These are phyloP conservation scores for Dioscorea zingiberensis DNA, from an alignment of 106 monocot species.

Conservation along the genomic window DNA sequence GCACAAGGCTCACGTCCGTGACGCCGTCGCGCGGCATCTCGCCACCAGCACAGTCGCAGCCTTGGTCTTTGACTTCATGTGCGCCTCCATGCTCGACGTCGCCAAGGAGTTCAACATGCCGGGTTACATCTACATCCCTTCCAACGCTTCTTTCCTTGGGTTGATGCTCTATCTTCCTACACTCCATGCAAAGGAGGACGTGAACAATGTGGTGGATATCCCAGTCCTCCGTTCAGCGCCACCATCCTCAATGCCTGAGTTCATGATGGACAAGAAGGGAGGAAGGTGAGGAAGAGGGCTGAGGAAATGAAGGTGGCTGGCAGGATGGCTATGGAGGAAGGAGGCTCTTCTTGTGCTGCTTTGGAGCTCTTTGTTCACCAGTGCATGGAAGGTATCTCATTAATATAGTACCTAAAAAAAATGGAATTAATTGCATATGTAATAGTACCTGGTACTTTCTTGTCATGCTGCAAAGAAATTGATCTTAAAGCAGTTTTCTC, in stretches of 20 bases:
- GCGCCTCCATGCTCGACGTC: conserved; percentile 12
- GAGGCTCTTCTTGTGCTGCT: conserved; percentile 21
- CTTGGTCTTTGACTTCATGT: conserved; percentile 22
- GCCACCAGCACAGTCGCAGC: conserved; percentile 6
- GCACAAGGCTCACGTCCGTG: conserved; percentile 14
- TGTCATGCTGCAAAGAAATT: too few relatives aligned
- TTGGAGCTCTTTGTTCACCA: not conserved
- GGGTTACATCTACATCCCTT: conserved; percentile 17
- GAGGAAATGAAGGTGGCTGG: conserved; percentile 3
- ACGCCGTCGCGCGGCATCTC: not conserved
- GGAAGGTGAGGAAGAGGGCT: conserved; percentile 17
- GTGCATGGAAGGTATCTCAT: too few relatives aligned
- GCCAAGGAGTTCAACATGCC: conserved; percentile 25
- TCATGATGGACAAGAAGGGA: conserved; percentile 20
- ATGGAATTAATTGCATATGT: too few relatives aligned
- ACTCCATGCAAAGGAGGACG: conserved; percentile 7
- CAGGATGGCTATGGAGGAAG: conserved; percentile 14
- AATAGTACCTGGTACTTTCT: too few relatives aligned
- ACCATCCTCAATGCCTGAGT: conserved; percentile 8
- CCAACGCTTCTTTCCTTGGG: conserved; percentile 4
- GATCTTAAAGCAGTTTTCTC: too few relatives aligned
- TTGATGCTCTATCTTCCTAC: conserved; percentile 11
- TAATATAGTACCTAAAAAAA: too few relatives aligned
- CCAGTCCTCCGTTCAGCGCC: conserved; percentile 24
- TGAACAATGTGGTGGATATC: conserved; percentile 9